phyloP scores from a whole-genome alignment of 305 asterid species.

The Plantago lanceolata region DNA sequence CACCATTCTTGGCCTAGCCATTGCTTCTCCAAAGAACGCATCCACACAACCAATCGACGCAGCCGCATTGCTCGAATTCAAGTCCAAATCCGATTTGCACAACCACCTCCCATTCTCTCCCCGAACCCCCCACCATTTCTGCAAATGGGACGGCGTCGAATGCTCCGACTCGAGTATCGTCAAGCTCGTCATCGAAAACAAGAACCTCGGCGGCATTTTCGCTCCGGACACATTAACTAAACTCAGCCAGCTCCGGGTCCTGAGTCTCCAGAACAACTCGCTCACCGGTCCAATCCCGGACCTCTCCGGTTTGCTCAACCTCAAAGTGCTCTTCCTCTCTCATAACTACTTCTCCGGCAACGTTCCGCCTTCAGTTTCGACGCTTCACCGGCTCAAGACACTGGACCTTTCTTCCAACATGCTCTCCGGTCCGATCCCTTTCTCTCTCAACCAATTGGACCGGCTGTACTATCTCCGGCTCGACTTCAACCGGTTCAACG shows the following conservation, averaged over 20 bases:
- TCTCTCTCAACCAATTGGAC: conserved; percentile 37
- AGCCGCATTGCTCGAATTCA: conserved; percentile 57
- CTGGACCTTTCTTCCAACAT: conserved; percentile 70
- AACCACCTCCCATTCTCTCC: conserved; percentile 34
- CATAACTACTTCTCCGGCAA: conserved; percentile 56
- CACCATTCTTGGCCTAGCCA: too few species aligned
- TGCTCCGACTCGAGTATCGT: conserved; percentile 44
- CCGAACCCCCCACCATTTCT: conserved; percentile 30
- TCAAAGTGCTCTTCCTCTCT: conserved; percentile 56
- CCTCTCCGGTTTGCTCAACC: conserved; percentile 45
- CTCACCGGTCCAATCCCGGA: conserved; percentile 76
- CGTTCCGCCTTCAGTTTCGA: conserved; percentile 55
- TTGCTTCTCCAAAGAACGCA: too few species aligned
- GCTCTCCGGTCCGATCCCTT: conserved; percentile 54
- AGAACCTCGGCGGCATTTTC: conserved; percentile 54
- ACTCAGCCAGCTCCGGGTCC: conserved; percentile 56
- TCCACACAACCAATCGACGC: conserved; percentile 31
- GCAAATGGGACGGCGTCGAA: conserved; percentile 64
- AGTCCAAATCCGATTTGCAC: conserved; percentile 54
- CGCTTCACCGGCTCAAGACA: conserved; percentile 72
- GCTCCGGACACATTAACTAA: conserved; percentile 41
- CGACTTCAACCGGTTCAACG: conserved; percentile 70
- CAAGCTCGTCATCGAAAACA: conserved; percentile 39
- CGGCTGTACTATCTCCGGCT: conserved; percentile 62
- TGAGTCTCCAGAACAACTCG: conserved; percentile 66